phyloP scores from a whole-genome alignment of 176 grass and related monocot genomes.

The Lolium rigidum region DNA sequence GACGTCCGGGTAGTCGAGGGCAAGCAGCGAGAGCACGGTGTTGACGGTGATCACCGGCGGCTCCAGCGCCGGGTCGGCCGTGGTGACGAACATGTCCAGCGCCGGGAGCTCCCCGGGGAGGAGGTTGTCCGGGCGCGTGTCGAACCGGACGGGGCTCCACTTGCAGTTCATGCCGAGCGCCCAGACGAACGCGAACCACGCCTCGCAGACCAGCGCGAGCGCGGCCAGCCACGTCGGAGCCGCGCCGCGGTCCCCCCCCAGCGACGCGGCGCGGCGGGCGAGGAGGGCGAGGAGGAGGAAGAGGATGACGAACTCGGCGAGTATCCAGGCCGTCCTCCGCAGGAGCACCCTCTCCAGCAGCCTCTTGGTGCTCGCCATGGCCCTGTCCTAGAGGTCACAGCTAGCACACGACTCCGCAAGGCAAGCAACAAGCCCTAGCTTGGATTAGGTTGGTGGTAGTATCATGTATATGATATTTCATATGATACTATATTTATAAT shows the following conservation, averaged over 20 bases:
- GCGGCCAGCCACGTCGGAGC: conserved; percentile 31
- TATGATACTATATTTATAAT: no score
- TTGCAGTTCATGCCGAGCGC: conserved; percentile 51
- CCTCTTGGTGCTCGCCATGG: conserved; percentile 22
- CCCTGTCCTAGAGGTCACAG: background rate
- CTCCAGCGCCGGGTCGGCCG: conserved; percentile 57
- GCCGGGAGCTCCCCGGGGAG: conserved; percentile 47
- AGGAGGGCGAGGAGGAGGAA: conserved; percentile 45
- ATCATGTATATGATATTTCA: no score
- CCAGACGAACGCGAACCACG: conserved; percentile 57
- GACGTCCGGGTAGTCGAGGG: conserved; percentile 58
- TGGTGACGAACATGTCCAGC: conserved; percentile 74
- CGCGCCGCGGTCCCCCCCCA: background rate
- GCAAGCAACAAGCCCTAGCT: background rate
- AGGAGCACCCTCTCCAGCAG: conserved; percentile 44
- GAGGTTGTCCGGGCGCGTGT: conserved; percentile 39
- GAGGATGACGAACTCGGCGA: conserved; percentile 41
- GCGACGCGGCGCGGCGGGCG: background rate
- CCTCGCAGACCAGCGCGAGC: conserved; percentile 49
- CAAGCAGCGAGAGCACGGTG: conserved; percentile 69
- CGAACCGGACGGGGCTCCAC: conserved; percentile 45
- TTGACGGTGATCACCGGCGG: conserved; percentile 58
- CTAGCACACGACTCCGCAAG: background rate
- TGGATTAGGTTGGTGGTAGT: no score
- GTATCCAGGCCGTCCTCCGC: conserved; percentile 14